phyloP scores from a whole-genome alignment of 2,329 filamentous ascomycete genomes.

The Fusarium phyllophilum region DNA sequence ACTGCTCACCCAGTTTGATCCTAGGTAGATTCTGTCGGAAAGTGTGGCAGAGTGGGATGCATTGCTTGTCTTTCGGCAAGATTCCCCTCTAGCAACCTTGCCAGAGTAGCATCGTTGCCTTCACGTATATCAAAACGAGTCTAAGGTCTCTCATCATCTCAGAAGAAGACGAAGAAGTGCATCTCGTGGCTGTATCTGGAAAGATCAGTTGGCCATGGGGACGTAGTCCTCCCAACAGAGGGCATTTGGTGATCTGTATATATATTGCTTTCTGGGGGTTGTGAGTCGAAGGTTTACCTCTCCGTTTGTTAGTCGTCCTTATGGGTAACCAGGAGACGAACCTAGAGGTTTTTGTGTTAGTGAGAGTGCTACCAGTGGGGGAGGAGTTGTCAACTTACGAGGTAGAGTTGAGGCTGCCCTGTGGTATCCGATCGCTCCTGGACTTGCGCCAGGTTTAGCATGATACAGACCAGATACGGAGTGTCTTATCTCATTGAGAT shows the following conservation, averaged over 20 bases:
- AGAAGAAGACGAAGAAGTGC: too few relatives aligned
- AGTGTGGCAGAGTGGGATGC: neutral
- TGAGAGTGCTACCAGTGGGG: neutral
- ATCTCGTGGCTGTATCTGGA: neutral
- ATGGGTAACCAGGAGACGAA: neutral
- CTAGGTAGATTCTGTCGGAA: neutral
- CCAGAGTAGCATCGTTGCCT: fast-evolving
- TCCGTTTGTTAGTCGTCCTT: neutral
- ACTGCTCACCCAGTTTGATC: neutral
- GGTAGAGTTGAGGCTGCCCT: neutral
- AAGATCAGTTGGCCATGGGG: neutral
- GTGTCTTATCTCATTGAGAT: neutral
- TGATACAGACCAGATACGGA: neutral
- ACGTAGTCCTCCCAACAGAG: neutral
- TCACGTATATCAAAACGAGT: neutral
- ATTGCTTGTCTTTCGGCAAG: neutral
- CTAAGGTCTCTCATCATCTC: neutral
- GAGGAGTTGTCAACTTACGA: neutral
- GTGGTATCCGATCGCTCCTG: neutral
- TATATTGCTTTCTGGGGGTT: neutral
- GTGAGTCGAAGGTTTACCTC: neutral
- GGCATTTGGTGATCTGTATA: neutral
- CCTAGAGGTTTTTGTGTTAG: neutral
- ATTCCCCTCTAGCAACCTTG: neutral
- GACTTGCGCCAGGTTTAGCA: neutral